Base-by-base conservation (phyloP, 2,329 filamentous ascomycete genomes). In the Pyrenochaeta sp. region DNA sequence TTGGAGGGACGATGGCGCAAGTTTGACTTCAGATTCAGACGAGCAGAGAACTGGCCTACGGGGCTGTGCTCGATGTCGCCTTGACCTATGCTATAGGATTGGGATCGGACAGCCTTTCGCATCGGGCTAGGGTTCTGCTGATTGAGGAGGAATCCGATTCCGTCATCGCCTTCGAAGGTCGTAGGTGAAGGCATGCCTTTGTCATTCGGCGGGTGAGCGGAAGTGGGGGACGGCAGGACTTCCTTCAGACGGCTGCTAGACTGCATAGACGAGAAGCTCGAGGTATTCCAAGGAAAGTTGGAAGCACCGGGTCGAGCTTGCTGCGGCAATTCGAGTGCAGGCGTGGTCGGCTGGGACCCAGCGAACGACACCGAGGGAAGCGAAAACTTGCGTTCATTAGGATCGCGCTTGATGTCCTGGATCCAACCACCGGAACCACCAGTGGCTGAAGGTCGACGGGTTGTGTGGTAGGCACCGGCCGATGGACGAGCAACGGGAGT, bases 41-140 rank as follows among this genome's bases (percentile, higher is more conserved):
- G 72, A 34, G 82, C 77, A n/a, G 79, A 75, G 9, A 76, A 69
- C 28, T 83, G 68, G 15, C 79, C 72, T 3, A 80, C 72, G 3
- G 60, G 63, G 28, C 53, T 63, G 44, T 55, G 59, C 26, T 70
- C 67, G 20, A 63, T 81, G 39, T 96, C 91, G 48, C 91, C 78
- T 67, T 96, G 92, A 4, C 92, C 92, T 34, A 96, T 93, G 0
- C 93, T 97, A 71, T 97, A 97, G 4, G 94, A 97, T 71, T 96
- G 90, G 5, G 94, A 99, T 29, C 94, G 86, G 61, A 96, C 94
- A 1, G 90, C 91, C 72, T 97, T 97, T 2, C 89, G 89, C 0
- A 90, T 94, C 1, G 93, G 91, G 52, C 96, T 89, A 1, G 91
- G 90, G 55, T 95, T 89, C 13, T 62, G 52, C 23, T 69, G 67